These are phyloP conservation scores for Tubosaeta brunneosetosa DNA, from an alignment of 768 basidiomycete genomes.

Conservation along the genomic window DNA sequence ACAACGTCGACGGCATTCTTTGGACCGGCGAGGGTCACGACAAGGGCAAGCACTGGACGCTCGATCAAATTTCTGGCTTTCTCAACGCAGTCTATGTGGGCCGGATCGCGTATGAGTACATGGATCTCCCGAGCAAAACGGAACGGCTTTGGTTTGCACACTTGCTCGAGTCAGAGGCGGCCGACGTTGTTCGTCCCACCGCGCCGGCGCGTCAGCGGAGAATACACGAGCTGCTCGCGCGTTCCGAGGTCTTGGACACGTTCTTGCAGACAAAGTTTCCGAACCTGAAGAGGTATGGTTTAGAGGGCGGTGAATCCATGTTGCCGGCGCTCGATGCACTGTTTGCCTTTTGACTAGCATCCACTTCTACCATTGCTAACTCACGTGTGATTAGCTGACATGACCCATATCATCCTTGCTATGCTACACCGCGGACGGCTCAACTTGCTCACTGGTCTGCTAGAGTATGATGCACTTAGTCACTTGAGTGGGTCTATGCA, in stretches of 20 bases:
- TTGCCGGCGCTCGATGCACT: conserved; percentile 78
- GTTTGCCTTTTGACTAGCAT: conserved; percentile 38
- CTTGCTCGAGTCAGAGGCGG: conserved; percentile 57
- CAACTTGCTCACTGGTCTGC: conserved; percentile 76
- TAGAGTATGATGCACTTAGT: conserved; percentile 76
- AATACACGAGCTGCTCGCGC: conserved; percentile 63
- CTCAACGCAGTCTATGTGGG: conserved; percentile 75
- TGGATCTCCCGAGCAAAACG: conserved; percentile 83
- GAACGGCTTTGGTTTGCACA: conserved; percentile 89
- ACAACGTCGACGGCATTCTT: conserved; percentile 76
- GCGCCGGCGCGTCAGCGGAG: conserved; percentile 43
- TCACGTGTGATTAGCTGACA: conserved; percentile 43
- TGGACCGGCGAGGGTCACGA: conserved; percentile 49
- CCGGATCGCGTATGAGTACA: conserved; percentile 86
- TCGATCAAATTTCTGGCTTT: conserved; percentile 66
- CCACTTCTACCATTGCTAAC: not conserved
- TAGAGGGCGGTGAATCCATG: conserved; percentile 95
- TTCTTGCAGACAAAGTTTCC: conserved; percentile 88
- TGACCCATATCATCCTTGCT: conserved; percentile 69
- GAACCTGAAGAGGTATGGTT: conserved; percentile 79
- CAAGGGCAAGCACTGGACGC: conserved; percentile 49
- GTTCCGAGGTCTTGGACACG: conserved; percentile 78
- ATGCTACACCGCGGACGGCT: conserved; percentile 89
- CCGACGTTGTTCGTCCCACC: conserved; percentile 27
- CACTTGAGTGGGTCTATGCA: conserved; percentile 56